Evolutionary conservation across 805 yeast species (phyloP), one percentile per base, ranked within the genome.

Genomic region (Candida succiphila): DNA sequence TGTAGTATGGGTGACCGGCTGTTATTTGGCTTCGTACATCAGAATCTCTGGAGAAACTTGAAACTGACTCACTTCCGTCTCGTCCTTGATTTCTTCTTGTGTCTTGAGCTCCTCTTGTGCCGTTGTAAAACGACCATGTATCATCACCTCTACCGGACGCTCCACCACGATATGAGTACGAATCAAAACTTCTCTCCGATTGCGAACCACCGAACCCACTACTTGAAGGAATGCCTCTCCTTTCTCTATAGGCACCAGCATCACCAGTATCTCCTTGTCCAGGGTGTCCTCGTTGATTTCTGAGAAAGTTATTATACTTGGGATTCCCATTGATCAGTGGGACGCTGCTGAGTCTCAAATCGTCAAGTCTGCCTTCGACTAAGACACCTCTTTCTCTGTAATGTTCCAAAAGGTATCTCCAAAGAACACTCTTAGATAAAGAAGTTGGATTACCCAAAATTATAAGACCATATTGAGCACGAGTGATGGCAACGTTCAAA

Each of bases 361-460:
- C 82, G 38, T 81, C 89, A 43, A 88, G 63, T 2, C 85, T 75
- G 9, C 96, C 96, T 54, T 88, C 96, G 19, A 88, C 96, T 22
- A 88, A 61, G 56, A 94, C 82, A 1, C 94, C 94, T 36, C 70
- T 72, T 45, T 84, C 89, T 56, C 94, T 68, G 60, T 73, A 87
- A 51, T 85, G 94, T 30, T 73, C 57, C 43, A 88, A 61, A 37
- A 88, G 60, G 39, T 75, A 79, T 44, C 77, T 77, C 96, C 96
- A 88, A 40, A 88, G 59, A 10, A 65, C 54, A 53, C 83, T 81
- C 37, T 70, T 68, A 29, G 83, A 68, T 42, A 88, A 64, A 1
- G 92, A 73, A 40, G 78, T 63, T 8, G 95, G 94, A 51, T 87
- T 86, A 36, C 96, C 96, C 33, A 88, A 61, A 17, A 88, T 69